phyloP scores from a whole-genome alignment of 441 rosid genomes.

The Erodium moschatum region DNA sequence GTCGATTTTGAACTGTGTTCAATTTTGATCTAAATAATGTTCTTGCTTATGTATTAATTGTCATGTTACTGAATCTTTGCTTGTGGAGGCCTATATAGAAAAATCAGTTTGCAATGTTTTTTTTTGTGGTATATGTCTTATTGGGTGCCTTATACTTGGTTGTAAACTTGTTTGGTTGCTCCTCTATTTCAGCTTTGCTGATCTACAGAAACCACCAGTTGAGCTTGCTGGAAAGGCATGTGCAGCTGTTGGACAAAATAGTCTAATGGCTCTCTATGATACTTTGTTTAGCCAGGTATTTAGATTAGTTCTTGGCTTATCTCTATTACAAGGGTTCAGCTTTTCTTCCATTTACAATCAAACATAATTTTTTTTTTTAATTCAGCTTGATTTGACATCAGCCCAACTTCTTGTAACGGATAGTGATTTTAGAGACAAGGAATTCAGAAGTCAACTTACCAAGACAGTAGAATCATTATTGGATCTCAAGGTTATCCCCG shows the following conservation, averaged over 20 bases:
- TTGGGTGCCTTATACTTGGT: constrained; percentile 1
- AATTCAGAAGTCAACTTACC: constrained; percentile 69
- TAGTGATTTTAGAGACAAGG: constrained; percentile 65
- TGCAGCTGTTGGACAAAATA: constrained; percentile 96
- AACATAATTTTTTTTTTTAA: background rate
- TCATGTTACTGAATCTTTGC: background rate
- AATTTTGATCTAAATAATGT: background rate
- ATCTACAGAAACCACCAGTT: constrained; percentile 83
- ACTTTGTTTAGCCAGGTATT: constrained; percentile 74
- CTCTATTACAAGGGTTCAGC: background rate
- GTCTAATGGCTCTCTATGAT: constrained; percentile 93
- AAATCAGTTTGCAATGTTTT: background rate
- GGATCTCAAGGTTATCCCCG: constrained; percentile 63
- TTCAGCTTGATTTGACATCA: constrained; percentile 85
- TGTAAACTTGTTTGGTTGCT: background rate
- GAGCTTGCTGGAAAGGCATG: constrained; percentile 96
- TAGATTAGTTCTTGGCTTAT: background rate
- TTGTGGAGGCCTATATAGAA: background rate
- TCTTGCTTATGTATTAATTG: background rate
- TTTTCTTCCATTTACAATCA: background rate
- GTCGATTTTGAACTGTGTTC: background rate
- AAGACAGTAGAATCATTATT: constrained; percentile 68
- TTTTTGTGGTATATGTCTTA: background rate
- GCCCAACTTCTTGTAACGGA: constrained; percentile 97
- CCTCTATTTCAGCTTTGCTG: constrained; percentile 58